Evolutionary conservation across 768 basidiomycete genomes (phyloP), one percentile per base, ranked within the genome.

Genomic region (Gelatoporia subvermispora): DNA sequence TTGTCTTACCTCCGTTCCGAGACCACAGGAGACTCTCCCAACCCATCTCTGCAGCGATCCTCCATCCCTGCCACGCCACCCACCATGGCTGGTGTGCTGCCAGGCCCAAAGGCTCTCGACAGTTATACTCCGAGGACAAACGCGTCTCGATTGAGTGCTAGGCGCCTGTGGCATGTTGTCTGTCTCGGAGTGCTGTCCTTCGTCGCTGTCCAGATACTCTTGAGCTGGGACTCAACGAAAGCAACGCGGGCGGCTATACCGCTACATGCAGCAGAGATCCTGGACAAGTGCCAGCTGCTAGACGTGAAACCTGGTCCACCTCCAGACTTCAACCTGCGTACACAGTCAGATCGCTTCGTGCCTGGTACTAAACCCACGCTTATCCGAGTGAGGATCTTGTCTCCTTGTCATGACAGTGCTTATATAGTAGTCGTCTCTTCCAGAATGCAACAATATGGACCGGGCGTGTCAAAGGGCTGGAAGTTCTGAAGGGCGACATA

Each of bases 391-490:
- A 31, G 46, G 35, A 31, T 13, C 5, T 11, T 15, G 17, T 35
- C n/a, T n/a, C 3, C 31, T 7, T 18, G 17, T 9, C 7, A 18
- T 15, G 4, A 16, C 17, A 28, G 2, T 17, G 43, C 13, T 21
- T 16, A 7, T 3, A 3, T 4, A 18, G 8, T 45, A 31, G 34
- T 18, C 17, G 8, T 2, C 18, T 37, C n/a, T 41, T 16, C 16
- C 37, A 60, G 62, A 87, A 91, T 53, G 91, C 83, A 22, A 87
- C 73, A 20, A 76, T 94, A 53, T 94, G 92, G 92, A 93, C 90
- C 1, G 89, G 90, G 7, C 61, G 66, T 18, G 60, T 79, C 23
- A 79, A 85, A 36, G 90, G 90, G 0, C 78, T 79, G 1, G 72
- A 85, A 51, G 72, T 91, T 18, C 45, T 88, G 35, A 64, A 66